Conservation (phyloP, 2,329 filamentous ascomycete species). For the Triangularia verruculosa region DNA sequence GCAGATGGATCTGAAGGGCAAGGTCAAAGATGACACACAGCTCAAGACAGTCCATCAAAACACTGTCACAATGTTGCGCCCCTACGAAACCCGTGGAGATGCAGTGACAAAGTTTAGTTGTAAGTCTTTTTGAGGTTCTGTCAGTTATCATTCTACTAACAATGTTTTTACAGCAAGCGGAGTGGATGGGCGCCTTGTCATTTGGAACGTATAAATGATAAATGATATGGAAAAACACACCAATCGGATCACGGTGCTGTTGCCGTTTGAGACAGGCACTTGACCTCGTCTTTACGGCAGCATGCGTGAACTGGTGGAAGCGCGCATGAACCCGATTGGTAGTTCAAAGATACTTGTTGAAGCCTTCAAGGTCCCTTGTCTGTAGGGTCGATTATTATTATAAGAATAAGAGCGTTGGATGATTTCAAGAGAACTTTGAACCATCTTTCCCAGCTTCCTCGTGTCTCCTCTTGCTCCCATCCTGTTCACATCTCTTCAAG, state of each 20-base stretch:
- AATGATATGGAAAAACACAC: constrained; percentile 7
- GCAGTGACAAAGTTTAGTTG: constrained; percentile 79
- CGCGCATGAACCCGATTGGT: constrained; percentile 15
- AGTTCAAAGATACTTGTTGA: not conserved
- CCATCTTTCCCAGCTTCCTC: not conserved
- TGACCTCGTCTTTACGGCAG: constrained; percentile 13
- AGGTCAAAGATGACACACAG: constrained; percentile 86
- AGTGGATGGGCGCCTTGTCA: constrained; percentile 77
- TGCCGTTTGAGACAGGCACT: constrained; percentile 15
- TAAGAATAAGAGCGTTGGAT: not conserved
- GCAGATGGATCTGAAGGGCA: constrained; percentile 98
- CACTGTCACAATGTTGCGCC: constrained; percentile 81
- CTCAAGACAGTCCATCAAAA: constrained; percentile 96
- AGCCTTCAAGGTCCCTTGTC: constrained; percentile 20
- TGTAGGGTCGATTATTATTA: not conserved
- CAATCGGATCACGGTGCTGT: not conserved
- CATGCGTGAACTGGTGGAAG: not conserved
- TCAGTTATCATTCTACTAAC: constrained; percentile 32
- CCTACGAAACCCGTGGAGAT: constrained; percentile 65
- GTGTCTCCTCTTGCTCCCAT: not conserved
- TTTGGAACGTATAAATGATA: constrained; percentile 63
- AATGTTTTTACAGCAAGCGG: constrained; percentile 62
- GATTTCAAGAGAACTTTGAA: not conserved
- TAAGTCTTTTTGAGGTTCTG: constrained; percentile 48
- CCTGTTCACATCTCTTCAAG: not conserved